These are phyloP conservation scores for Alternaria gaisen DNA, from an alignment of 2,329 filamentous ascomycete genomes.

Conservation along the genomic window DNA sequence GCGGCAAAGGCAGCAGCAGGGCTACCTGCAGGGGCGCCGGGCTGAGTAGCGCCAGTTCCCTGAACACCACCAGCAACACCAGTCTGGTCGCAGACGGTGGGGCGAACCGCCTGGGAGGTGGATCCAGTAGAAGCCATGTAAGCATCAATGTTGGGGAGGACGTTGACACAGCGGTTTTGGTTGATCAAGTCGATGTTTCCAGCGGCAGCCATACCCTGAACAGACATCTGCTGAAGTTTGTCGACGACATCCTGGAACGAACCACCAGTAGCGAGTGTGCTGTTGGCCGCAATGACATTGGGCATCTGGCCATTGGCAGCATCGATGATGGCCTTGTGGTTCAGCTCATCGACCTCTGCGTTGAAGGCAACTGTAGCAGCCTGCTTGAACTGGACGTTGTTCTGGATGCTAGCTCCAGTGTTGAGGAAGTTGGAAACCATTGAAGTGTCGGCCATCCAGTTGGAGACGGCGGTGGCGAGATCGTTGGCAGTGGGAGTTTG, in stretches of 20 bases:
- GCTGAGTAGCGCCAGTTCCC: slow-evolving; percentile 38
- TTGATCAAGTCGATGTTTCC: slow-evolving; percentile 49
- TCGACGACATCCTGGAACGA: slow-evolving; percentile 52
- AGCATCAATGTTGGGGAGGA: slow-evolving; percentile 50
- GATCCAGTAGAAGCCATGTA: slow-evolving; percentile 49
- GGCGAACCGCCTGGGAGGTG: slow-evolving; percentile 40
- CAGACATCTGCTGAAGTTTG: slow-evolving; percentile 50
- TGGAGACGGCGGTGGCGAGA: slow-evolving; percentile 48
- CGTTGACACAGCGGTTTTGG: slow-evolving; percentile 49
- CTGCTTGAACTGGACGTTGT: slow-evolving; percentile 48
- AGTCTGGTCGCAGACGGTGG: slow-evolving; percentile 44
- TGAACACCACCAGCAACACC: slow-evolving; percentile 48
- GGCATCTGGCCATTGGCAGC: slow-evolving; percentile 34
- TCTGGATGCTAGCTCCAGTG: slow-evolving; percentile 43
- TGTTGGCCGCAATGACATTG: slow-evolving; percentile 48
- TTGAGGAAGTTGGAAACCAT: slow-evolving; percentile 52
- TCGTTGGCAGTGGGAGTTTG: slow-evolving; percentile 39
- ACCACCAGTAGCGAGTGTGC: slow-evolving; percentile 48
- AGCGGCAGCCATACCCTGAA: slow-evolving; percentile 43
- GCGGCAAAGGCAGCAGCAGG: slow-evolving; percentile 44
- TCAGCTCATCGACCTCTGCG: slow-evolving; percentile 51
- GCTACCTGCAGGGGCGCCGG: slow-evolving; percentile 41
- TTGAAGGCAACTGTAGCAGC: slow-evolving; percentile 50
- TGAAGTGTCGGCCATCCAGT: slow-evolving; percentile 50
- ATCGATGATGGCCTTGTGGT: slow-evolving; percentile 51